phyloP scores from a whole-genome alignment of 306 rosid genomes.

The Vigna unguiculata region DNA sequence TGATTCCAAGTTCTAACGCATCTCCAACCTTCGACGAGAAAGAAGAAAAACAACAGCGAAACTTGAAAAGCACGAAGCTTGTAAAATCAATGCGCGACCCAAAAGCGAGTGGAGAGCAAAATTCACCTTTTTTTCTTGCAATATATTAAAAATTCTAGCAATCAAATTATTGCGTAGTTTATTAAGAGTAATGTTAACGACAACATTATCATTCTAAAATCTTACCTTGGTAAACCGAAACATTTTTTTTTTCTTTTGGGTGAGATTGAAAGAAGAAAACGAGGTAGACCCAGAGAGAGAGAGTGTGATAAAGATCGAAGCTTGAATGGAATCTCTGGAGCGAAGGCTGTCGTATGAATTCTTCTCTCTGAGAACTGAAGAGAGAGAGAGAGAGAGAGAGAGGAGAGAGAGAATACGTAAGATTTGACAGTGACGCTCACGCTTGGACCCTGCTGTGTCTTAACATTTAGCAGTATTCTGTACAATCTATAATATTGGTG shows the following conservation, averaged over 20 bases:
- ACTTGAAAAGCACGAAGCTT: slow-evolving; percentile 5
- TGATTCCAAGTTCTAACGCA: slow-evolving; percentile 35
- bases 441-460: slow-evolving; percentile 63
- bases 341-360: slow-evolving; percentile 51
- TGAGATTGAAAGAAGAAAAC: slow-evolving; percentile 55
- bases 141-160: not conserved
- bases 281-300: slow-evolving; percentile 58
- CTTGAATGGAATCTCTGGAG: slow-evolving; percentile 76
- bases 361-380: slow-evolving; percentile 10
- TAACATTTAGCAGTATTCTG: slow-evolving; percentile 53
- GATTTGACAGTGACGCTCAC: slow-evolving; percentile 87
- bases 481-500: not conserved
- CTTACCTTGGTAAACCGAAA: slow-evolving; percentile 88
- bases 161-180: not conserved
- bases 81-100: slow-evolving; percentile 51
- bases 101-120: slow-evolving; percentile 36
- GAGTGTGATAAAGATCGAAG: slow-evolving; percentile 60
- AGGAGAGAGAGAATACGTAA: slow-evolving; percentile 55
- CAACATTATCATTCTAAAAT: slow-evolving; percentile 11
- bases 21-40: slow-evolving; percentile 25
- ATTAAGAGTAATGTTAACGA: not conserved
- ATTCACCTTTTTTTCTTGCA: slow-evolving; percentile 34
- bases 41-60: not conserved
- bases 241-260: slow-evolving; percentile 49
- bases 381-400: slow-evolving; percentile 35